Percentiles rank a stretch among this genome's conserved stretches.
Evolutionary conservation across 495 filamentous ascomycete species (phyloP).

Genomic region (Sporormia fimetaria): DNA sequence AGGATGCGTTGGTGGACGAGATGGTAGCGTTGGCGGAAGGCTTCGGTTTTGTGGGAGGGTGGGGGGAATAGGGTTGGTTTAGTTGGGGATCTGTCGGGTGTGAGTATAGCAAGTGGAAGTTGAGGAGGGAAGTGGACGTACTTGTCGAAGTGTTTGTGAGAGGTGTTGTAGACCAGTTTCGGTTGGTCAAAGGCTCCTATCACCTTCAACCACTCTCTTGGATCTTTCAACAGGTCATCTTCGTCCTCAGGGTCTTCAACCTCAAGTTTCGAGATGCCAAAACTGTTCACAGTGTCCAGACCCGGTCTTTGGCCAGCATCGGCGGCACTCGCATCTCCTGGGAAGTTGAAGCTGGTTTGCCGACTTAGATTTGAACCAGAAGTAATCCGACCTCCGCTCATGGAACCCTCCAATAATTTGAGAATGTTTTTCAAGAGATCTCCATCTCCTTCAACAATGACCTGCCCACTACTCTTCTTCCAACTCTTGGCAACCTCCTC

Average conservation of each 20-base stretch:
- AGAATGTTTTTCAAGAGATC: slow-evolving; percentile 67
- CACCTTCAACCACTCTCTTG: slow-evolving; percentile 66
- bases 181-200: slow-evolving; percentile 79
- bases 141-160: slow-evolving; percentile 86
- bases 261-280: slow-evolving; percentile 49
- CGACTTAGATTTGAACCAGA: slow-evolving; percentile 39
- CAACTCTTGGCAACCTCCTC: slow-evolving; percentile 84
- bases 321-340: slow-evolving; percentile 11
- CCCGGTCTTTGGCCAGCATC: slow-evolving; percentile 32
- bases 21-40: slow-evolving; percentile 84
- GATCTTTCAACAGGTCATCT: slow-evolving; percentile 46
- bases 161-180: slow-evolving; percentile 67
- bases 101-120: slow-evolving; percentile 3
- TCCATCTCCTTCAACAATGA: slow-evolving; percentile 74
- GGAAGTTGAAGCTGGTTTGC: slow-evolving; percentile 46
- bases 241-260: slow-evolving; percentile 50
- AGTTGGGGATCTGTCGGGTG: slow-evolving; percentile 8
- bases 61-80: slow-evolving; percentile 62
- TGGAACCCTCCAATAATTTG: slow-evolving; percentile 67
- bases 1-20: slow-evolving; percentile 82
- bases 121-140: slow-evolving; percentile 23
- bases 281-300: slow-evolving; percentile 48
- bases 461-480: slow-evolving; percentile 71
- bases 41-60: slow-evolving; percentile 65
- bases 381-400: slow-evolving; percentile 63